These are phyloP conservation scores for Pseudevernia furfuracea DNA, from an alignment of 495 filamentous ascomycete species.

Conservation along the genomic window DNA sequence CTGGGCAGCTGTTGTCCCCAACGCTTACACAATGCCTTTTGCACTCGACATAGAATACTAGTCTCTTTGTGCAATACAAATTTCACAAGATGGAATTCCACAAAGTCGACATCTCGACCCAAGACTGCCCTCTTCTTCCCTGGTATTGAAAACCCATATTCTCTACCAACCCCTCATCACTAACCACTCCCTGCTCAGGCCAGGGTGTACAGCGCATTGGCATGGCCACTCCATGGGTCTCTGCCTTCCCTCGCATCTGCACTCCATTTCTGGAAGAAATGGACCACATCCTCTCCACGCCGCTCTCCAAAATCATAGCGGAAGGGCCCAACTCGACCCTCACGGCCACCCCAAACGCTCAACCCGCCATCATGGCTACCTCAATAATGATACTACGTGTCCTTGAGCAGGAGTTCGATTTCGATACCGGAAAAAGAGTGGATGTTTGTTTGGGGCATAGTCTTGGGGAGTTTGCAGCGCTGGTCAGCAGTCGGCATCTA, in stretches of 20 bases:
- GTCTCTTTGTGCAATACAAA: background rate
- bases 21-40: background rate
- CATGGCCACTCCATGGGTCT: constrained; percentile 79
- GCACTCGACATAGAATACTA: background rate
- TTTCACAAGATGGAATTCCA: constrained; percentile 14
- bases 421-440: constrained; percentile 56
- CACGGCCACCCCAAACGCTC: constrained; percentile 77
- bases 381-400: constrained; percentile 86
- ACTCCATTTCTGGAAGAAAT: constrained; percentile 70
- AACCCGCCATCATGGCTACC: constrained; percentile 93
- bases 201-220: constrained; percentile 92
- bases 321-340: constrained; percentile 67
- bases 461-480: constrained; percentile 87
- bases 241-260: constrained; percentile 71
- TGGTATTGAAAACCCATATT: constrained; percentile 39
- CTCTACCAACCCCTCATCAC: background rate
- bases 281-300: constrained; percentile 61
- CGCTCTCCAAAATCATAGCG: constrained; percentile 68
- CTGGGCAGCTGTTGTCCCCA: background rate
- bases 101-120: constrained; percentile 32
- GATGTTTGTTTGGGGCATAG: constrained; percentile 88
- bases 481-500: constrained; percentile 76
- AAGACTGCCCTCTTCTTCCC: constrained; percentile 81
- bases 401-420: constrained; percentile 76
- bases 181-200: constrained; percentile 42